Evolutionary conservation across 106 monocot species (phyloP).

Genomic region (Iris macrosiphon): DNA sequence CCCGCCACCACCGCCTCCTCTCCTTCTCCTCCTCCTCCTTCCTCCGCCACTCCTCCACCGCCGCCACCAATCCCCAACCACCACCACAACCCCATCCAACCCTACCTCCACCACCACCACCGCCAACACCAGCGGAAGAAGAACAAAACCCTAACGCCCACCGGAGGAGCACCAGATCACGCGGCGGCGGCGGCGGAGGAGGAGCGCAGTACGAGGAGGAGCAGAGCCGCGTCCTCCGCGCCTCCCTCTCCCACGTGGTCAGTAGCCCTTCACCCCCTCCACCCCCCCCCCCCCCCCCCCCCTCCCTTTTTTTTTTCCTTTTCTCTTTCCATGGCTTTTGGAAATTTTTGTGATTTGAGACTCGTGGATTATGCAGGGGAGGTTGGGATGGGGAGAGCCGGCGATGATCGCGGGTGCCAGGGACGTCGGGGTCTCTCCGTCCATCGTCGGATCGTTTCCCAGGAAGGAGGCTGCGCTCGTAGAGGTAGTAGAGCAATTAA

Average conservation of each 20-base stretch:
- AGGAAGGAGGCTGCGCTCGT: slow-evolving; percentile 51
- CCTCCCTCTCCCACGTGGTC: slow-evolving; percentile 64
- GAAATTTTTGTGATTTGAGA: neutral
- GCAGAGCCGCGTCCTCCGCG: slow-evolving; percentile 61
- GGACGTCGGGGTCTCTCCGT: slow-evolving; percentile 75
- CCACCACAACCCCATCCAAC: neutral
- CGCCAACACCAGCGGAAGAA: neutral
- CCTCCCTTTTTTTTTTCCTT: neutral
- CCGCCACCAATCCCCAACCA: neutral
- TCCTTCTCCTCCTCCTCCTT: slow-evolving; percentile 8
- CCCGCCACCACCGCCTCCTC: slow-evolving; percentile 7
- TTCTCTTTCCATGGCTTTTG: neutral
- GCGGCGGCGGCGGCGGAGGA: neutral
- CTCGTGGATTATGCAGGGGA: slow-evolving; percentile 19
- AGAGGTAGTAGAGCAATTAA: slow-evolving; percentile 24
- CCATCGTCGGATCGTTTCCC: slow-evolving; percentile 73
- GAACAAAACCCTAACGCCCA: neutral
- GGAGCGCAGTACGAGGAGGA: slow-evolving; percentile 49
- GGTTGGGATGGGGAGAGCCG: slow-evolving; percentile 63
- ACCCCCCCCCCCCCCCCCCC: too few species aligned
- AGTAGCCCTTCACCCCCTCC: too few species aligned
- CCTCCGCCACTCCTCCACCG: slow-evolving; percentile 16
- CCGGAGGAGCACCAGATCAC: neutral
- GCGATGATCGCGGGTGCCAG: slow-evolving; percentile 77
- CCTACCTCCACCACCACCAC: neutral